phyloP scores from a whole-genome alignment of 345 rosid genomes.

The Litchi chinensis region DNA sequence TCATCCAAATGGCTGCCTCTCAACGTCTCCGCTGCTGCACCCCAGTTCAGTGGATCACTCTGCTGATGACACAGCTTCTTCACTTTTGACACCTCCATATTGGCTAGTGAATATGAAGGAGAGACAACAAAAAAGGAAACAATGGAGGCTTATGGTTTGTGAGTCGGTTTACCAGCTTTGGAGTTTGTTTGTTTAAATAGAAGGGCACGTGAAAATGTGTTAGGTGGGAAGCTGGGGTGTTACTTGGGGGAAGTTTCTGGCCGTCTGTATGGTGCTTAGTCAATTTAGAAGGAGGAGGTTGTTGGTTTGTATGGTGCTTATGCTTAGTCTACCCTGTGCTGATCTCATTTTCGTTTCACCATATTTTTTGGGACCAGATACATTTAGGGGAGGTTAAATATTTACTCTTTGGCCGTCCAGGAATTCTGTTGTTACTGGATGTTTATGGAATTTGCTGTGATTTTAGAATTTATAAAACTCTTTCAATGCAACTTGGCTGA shows the following conservation, averaged over 20 bases:
- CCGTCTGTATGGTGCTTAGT: conserved; percentile 21
- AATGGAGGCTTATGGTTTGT: background rate
- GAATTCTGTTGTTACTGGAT: background rate
- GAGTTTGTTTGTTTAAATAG: conserved; percentile 13
- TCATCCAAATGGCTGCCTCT: conserved; percentile 55
- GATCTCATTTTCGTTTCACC: background rate
- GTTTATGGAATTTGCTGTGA: background rate
- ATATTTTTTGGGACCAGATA: background rate
- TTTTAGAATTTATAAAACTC: background rate
- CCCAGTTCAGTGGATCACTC: conserved; percentile 49
- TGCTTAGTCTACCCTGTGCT: background rate
- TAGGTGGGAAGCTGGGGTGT: conserved; percentile 20
- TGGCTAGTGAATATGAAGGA: background rate
- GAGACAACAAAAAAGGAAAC: background rate
- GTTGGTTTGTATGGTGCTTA: conserved; percentile 4
- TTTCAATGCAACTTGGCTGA: no score
- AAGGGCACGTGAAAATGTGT: conserved; percentile 5
- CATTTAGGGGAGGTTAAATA: background rate
- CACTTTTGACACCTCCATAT: conserved; percentile 1
- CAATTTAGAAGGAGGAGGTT: conserved; percentile 8
- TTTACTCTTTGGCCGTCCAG: background rate
- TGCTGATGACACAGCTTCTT: background rate
- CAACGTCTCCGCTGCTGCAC: conserved; percentile 37
- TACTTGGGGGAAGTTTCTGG: conserved; percentile 17
- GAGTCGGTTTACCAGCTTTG: conserved; percentile 6